phyloP scores from a whole-genome alignment of 345 rosid genomes.

The Corchorus capsularis region DNA sequence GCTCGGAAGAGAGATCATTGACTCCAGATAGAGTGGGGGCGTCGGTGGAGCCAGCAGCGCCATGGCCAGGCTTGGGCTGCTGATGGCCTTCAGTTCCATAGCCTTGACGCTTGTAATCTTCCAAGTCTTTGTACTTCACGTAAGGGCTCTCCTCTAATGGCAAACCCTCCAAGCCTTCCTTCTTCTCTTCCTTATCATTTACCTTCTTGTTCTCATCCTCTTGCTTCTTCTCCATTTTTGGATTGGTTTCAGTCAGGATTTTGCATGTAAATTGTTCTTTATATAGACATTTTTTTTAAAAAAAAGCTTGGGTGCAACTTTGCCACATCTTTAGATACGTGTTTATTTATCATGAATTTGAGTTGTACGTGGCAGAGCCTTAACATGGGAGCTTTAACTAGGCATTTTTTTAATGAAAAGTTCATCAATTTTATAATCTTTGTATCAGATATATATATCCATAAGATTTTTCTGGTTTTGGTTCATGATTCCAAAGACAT shows the following conservation, averaged over 20 bases:
- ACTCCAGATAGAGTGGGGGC: slow-evolving; percentile 67
- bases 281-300: not conserved
- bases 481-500: no score
- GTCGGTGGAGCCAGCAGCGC: slow-evolving; percentile 68
- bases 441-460: no score
- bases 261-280: not conserved
- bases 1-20: slow-evolving; percentile 25
- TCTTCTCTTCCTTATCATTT: slow-evolving; percentile 10
- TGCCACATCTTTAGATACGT: slow-evolving; percentile 27
- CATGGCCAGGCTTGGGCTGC: slow-evolving; percentile 52
- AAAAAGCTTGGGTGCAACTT: not conserved
- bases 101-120: slow-evolving; percentile 51
- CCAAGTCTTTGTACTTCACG: slow-evolving; percentile 39
- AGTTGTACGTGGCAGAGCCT: slow-evolving; percentile 23
- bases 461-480: no score
- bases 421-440: no score
- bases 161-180: slow-evolving; percentile 23
- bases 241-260: not conserved
- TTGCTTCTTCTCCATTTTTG: slow-evolving; percentile 21
- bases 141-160: slow-evolving; percentile 45
- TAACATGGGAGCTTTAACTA: not conserved
- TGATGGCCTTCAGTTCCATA: slow-evolving; percentile 68
- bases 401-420: no score
- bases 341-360: not conserved
- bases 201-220: slow-evolving; percentile 18